Percentiles rank a stretch among this genome's conserved stretches.
These are phyloP conservation scores for Nepenthes mirabilis DNA, from an alignment of 148 eudicot species.

Conservation along the genomic window DNA sequence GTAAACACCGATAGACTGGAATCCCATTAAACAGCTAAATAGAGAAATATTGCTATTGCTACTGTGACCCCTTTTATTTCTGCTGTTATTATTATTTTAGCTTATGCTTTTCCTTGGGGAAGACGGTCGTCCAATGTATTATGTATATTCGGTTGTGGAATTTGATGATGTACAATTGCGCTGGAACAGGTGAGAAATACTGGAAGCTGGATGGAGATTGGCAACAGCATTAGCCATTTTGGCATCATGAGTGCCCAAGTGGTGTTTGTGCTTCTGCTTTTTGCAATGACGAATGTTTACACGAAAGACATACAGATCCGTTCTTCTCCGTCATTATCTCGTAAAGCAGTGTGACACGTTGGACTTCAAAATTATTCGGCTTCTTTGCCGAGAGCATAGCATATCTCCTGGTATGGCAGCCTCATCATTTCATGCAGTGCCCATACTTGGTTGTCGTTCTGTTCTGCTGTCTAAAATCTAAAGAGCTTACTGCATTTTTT, in stretches of 20 bases:
- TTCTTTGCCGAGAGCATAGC: no score
- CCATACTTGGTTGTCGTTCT: no score
- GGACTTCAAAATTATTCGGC: background rate
- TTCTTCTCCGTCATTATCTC: slow-evolving; percentile 30
- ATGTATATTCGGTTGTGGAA: background rate
- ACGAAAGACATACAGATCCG: slow-evolving; percentile 68
- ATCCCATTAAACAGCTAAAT: no score
- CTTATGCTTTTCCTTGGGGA: no score
- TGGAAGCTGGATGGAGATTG: slow-evolving; percentile 99
- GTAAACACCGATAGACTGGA: no score
- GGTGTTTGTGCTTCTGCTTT: slow-evolving; percentile 80
- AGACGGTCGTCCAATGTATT: background rate
- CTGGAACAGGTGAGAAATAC: slow-evolving; percentile 61
- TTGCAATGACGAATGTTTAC: slow-evolving; percentile 72
- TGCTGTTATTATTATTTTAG: no score
- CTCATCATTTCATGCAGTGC: no score
- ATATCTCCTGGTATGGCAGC: no score
- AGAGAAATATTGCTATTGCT: no score
- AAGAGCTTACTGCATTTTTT: no score
- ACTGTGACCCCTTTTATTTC: no score
- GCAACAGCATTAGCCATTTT: slow-evolving; percentile 97
- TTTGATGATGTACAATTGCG: background rate
- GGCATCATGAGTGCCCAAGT: slow-evolving; percentile 98
- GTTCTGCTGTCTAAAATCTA: no score
- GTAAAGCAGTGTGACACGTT: slow-evolving; percentile 29